Base-by-base conservation (phyloP, 164 flowering plant genomes). In the Macadamia tetraphylla region DNA sequence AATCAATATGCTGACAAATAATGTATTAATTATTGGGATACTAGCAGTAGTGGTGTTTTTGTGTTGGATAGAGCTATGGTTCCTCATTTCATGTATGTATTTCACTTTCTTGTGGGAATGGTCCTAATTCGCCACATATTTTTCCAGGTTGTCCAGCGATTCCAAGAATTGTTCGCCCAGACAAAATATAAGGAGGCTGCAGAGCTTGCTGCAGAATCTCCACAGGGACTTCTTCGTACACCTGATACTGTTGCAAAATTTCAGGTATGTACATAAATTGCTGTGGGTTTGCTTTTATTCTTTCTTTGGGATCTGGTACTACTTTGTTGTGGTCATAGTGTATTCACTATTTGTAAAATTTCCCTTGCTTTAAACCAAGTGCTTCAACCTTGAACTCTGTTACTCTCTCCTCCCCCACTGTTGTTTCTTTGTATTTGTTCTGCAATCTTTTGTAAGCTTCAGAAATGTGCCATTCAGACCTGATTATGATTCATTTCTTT, bases 191-290 rank as follows among this genome's bases (percentile, higher is more conserved):
- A 92, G 74, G 98, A 95, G 77, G 99, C 98, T 77, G 98, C 99
- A 71, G 99, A 95, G 78, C 96, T 95, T 76, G 98, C 98, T 72
- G 99, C 99, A 49, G 99, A 95, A 77, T 95, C 99, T 73, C 99
- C 98, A 42, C 98, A 91, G 80, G 99, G 98, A 68, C 84, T 95
- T 58, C 92, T 95, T 11, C 87, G 99, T 14, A 92, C 99, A 30
- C 97, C 99, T 67, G 99, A 95, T 57, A 95, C 99, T 68, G 94
- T 95, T 76, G 97, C 98, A 65, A 95, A 92, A 70, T 95, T 95
- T 85, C 99, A 95, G 98, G 99, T 92, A 71, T 66, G 15, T 58
- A 67, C 40, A 9, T 29, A 17, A 35, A 44, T 18, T 67, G 57
- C n/a, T 29, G 4, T 67, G 35, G 0, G 13, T 9, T 29, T 12